These are phyloP conservation scores for Rhodotorula babjevae DNA, from an alignment of 768 basidiomycete species.

Conservation along the genomic window DNA sequence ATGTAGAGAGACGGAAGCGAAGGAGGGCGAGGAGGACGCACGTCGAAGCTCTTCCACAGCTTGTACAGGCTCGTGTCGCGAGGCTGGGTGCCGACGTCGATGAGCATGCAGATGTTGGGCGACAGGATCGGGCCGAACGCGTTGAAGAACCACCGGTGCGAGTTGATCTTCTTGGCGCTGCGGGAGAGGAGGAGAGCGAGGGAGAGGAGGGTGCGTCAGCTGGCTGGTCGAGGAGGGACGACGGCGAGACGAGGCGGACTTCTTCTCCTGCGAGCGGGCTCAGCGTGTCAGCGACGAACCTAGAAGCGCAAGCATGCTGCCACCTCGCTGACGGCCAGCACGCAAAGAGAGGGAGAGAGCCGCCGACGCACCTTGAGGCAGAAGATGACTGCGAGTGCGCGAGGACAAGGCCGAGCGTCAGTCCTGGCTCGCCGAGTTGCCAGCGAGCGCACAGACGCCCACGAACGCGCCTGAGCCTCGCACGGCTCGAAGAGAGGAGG, in stretches of 20 bases:
- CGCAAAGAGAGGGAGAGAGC: too few relatives aligned
- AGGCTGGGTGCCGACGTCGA: slow-evolving; percentile 90
- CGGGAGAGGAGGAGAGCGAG: neutral
- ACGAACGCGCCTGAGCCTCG: too few relatives aligned
- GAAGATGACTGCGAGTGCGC: slow-evolving; percentile 5
- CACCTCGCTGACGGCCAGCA: too few relatives aligned
- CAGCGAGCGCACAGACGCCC: too few relatives aligned
- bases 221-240: too few relatives aligned
- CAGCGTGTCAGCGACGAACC: neutral
- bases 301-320: too few relatives aligned
- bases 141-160: slow-evolving; percentile 92
- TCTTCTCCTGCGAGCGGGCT: slow-evolving; percentile 14
- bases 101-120: slow-evolving; percentile 68
- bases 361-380: slow-evolving; percentile 4
- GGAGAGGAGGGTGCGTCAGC: too few relatives aligned
- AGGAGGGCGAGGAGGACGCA: neutral
- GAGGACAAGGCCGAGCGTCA: too few relatives aligned
- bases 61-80: slow-evolving; percentile 43
- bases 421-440: too few relatives aligned
- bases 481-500: too few relatives aligned
- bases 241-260: neutral
- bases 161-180: slow-evolving; percentile 59
- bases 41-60: slow-evolving; percentile 41
- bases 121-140: slow-evolving; percentile 78
- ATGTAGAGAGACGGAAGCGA: too few relatives aligned